phyloP scores from a whole-genome alignment of 2,329 filamentous ascomycete species.

The Ceratocystis huliohia region DNA sequence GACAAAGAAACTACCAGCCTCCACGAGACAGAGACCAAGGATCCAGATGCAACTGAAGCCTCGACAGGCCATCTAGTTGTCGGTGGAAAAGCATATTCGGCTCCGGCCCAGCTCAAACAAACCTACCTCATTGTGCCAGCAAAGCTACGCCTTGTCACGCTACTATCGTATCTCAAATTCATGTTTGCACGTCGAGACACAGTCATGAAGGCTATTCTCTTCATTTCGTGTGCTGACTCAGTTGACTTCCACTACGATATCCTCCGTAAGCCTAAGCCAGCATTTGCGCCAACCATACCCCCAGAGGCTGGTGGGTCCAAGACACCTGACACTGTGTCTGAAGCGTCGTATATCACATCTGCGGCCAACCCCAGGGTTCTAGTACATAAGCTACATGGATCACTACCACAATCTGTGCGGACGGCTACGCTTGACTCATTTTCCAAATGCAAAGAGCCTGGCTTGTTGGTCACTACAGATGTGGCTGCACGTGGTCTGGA shows the following conservation, averaged over 20 bases:
- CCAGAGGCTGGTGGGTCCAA: slow-evolving; percentile 21
- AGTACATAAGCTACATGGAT: slow-evolving; percentile 81
- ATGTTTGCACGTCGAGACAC: slow-evolving; percentile 79
- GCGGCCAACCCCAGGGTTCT: slow-evolving; percentile 60
- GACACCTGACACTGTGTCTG: slow-evolving; percentile 50
- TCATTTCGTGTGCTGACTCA: slow-evolving; percentile 91
- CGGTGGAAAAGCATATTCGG: slow-evolving; percentile 47
- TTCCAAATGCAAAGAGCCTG: slow-evolving; percentile 57
- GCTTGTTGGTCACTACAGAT: slow-evolving; percentile 83
- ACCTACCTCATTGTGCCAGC: slow-evolving; percentile 76
- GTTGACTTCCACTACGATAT: slow-evolving; percentile 94
- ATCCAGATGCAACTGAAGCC: slow-evolving; percentile 9
- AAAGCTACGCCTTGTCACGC: slow-evolving; percentile 79
- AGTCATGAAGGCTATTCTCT: slow-evolving; percentile 93
- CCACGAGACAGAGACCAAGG: background rate
- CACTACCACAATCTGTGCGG: slow-evolving; percentile 72
- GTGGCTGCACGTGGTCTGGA: slow-evolving; percentile 92
- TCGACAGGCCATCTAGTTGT: slow-evolving; percentile 14
- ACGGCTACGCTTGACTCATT: slow-evolving; percentile 78
- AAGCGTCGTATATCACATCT: slow-evolving; percentile 59
- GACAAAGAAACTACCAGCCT: background rate
- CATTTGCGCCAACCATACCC: background rate
- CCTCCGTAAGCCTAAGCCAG: slow-evolving; percentile 32
- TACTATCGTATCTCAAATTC: slow-evolving; percentile 72
- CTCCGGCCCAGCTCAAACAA: slow-evolving; percentile 88